These are phyloP conservation scores for Linnemannia exigua DNA, from an alignment of 192 early-diverging fungal species.

Conservation along the genomic window DNA sequence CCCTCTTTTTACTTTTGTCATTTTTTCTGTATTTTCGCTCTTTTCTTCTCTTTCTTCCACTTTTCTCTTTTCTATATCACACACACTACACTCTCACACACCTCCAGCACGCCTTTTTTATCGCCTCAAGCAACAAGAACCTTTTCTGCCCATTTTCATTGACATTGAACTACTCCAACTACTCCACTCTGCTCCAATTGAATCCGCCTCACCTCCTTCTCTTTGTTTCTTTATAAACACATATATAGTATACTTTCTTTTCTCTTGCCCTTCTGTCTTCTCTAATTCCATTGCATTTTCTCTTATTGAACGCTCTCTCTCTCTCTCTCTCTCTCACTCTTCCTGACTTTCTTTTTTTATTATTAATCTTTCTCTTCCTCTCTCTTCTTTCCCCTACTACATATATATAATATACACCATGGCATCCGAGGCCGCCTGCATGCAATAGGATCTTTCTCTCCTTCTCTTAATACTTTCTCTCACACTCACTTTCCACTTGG, in stretches of 20 bases:
- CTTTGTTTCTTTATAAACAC: not conserved
- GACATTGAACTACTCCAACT: not conserved
- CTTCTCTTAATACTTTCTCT: not conserved
- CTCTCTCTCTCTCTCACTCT: not conserved
- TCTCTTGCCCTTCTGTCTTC: not conserved
- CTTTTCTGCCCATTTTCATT: not conserved
- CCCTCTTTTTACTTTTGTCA: conserved; percentile 14
- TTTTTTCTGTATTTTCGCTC: not conserved
- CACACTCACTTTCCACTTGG: not conserved
- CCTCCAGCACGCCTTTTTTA: not conserved
- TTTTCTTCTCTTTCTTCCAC: not conserved
- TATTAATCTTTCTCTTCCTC: not conserved
- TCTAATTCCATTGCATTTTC: not conserved
- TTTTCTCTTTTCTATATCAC: not conserved
- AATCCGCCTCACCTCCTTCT: not conserved
- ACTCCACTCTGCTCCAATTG: conserved; percentile 6
- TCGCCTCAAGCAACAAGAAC: not conserved
- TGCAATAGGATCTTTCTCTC: conserved; percentile 27
- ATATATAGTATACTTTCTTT: not conserved
- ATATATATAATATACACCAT: conserved; percentile 2
- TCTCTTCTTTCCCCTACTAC: not conserved
- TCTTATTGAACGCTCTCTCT: not conserved
- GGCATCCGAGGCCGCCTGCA: conserved; percentile 28
- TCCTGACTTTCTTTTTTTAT: not conserved
- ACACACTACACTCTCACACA: not conserved